Evolutionary conservation across 139 green algal genomes (phyloP).

Genomic region (Chlamydomonas sp.): DNA sequence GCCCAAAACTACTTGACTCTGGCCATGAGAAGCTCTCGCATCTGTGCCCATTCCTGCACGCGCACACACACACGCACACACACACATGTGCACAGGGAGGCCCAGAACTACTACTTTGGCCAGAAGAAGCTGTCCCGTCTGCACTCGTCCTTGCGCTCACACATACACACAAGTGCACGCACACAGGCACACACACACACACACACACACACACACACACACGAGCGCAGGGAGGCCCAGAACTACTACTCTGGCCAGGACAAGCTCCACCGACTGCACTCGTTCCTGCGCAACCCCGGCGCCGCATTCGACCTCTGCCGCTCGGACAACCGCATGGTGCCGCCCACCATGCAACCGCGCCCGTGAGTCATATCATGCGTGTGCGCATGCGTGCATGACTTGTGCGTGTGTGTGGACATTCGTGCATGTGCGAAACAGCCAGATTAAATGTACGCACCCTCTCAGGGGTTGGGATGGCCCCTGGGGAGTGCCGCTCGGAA

Average conservation of each 20-base stretch:
- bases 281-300: slow-evolving; percentile 18
- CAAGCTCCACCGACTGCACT: slow-evolving; percentile 13
- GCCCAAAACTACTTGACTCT: too few relatives aligned
- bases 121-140: not conserved
- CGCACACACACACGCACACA: slow-evolving; percentile 1
- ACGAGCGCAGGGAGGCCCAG: not conserved
- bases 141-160: slow-evolving; percentile 22
- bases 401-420: too few relatives aligned
- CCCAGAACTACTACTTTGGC: not conserved
- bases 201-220: slow-evolving; percentile 12
- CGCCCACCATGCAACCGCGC: not conserved
- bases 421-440: too few relatives aligned
- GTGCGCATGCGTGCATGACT: too few relatives aligned
- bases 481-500: too few relatives aligned
- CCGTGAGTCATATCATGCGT: not conserved
- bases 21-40: too few relatives aligned
- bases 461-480: too few relatives aligned
- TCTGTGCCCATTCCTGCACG: too few relatives aligned
- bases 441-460: too few relatives aligned
- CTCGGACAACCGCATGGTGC: not conserved
- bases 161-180: not conserved
- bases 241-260: not conserved
- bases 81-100: not conserved
- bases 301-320: slow-evolving; percentile 23
- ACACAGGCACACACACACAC: slow-evolving; percentile 1